Evolutionary conservation across 2,329 filamentous ascomycete species (phyloP).

Genomic region (Parascedosporium putredinis): DNA sequence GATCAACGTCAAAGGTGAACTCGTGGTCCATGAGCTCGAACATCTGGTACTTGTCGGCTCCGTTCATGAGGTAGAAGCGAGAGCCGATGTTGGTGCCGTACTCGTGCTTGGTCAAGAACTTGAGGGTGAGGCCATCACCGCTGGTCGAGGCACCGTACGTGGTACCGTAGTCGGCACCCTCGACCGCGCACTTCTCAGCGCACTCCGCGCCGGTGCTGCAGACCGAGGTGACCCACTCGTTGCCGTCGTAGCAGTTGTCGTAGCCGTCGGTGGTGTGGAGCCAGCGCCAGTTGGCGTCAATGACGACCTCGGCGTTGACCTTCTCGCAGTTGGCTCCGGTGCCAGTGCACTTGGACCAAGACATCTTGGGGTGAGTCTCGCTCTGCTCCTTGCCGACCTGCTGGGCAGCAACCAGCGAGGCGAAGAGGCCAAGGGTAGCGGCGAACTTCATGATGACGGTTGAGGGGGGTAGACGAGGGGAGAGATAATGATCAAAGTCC

Average conservation of each 20-base stretch:
- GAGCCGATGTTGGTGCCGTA: slow-evolving; percentile 31
- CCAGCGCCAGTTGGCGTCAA: slow-evolving; percentile 47
- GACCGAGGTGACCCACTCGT: slow-evolving; percentile 21
- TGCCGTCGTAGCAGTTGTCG: slow-evolving; percentile 39
- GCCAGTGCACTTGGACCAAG: slow-evolving; percentile 32
- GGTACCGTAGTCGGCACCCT: slow-evolving; percentile 32
- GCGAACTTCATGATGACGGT: slow-evolving; percentile 4
- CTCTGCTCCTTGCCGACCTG: slow-evolving; percentile 26
- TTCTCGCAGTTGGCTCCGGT: slow-evolving; percentile 27
- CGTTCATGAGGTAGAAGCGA: slow-evolving; percentile 48
- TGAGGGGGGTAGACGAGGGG: too few species aligned
- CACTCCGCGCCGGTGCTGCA: slow-evolving; percentile 30
- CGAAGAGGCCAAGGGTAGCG: slow-evolving; percentile 1
- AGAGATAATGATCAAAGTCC: too few species aligned
- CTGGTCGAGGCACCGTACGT: slow-evolving; percentile 37
- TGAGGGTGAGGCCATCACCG: slow-evolving; percentile 35
- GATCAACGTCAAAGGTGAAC: slow-evolving; percentile 56
- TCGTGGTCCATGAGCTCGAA: slow-evolving; percentile 52
- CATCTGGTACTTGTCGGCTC: slow-evolving; percentile 44
- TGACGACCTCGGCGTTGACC: slow-evolving; percentile 31
- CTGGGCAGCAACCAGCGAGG: slow-evolving; percentile 28
- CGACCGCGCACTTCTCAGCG: slow-evolving; percentile 32
- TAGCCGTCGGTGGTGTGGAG: slow-evolving; percentile 28
- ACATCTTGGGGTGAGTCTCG: slow-evolving; percentile 30
- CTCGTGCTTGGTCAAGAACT: slow-evolving; percentile 38